A percentile compares a stretch with the other conserved stretches of the same genome.
Conservation (phyloP, 2,329 filamentous ascomycete genomes). For the Allantophomopsis lycopodina region DNA sequence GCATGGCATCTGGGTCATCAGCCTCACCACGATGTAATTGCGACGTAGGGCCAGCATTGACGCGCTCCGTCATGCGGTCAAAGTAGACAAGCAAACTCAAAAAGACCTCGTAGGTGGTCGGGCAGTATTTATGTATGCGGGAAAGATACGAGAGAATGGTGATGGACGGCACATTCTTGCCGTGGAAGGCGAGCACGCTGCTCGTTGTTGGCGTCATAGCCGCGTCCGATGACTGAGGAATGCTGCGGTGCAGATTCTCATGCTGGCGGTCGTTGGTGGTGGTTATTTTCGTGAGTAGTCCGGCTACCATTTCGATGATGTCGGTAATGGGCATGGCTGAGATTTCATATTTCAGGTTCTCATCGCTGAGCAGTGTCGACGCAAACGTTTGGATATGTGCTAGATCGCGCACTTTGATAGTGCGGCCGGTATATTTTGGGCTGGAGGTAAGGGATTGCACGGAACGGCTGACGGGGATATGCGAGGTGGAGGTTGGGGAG, state of each 20-base stretch:
- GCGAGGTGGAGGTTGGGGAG: constrained; percentile 3
- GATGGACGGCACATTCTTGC: constrained; percentile 94
- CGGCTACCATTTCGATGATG: constrained; percentile 98
- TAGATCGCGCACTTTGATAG: constrained; percentile 75
- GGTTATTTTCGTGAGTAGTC: constrained; percentile 90
- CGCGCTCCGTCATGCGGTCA: constrained; percentile 94
- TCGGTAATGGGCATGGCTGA: constrained; percentile 95
- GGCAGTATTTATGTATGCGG: constrained; percentile 97
- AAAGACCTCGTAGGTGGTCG: constrained; percentile 96
- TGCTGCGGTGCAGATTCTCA: constrained; percentile 70
- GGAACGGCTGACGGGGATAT: constrained; percentile 10
- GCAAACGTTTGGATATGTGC: constrained; percentile 86
- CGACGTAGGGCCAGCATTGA: constrained; percentile 69
- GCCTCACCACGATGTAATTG: constrained; percentile 30
- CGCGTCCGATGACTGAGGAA: constrained; percentile 41
- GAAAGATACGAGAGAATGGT: constrained; percentile 92
- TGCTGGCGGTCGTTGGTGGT: constrained; percentile 92
- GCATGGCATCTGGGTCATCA: constrained; percentile 15
- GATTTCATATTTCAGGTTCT: constrained; percentile 64
- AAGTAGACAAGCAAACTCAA: constrained; percentile 93
- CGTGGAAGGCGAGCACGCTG: constrained; percentile 86
- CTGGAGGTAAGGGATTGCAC: constrained; percentile 21
- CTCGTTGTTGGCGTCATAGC: constrained; percentile 49
- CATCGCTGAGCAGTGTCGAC: constrained; percentile 53
- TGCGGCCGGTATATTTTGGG: constrained; percentile 21